Evolutionary conservation across 129 eudicot species (phyloP).

Genomic region (Heracleum sosnowskyi): DNA sequence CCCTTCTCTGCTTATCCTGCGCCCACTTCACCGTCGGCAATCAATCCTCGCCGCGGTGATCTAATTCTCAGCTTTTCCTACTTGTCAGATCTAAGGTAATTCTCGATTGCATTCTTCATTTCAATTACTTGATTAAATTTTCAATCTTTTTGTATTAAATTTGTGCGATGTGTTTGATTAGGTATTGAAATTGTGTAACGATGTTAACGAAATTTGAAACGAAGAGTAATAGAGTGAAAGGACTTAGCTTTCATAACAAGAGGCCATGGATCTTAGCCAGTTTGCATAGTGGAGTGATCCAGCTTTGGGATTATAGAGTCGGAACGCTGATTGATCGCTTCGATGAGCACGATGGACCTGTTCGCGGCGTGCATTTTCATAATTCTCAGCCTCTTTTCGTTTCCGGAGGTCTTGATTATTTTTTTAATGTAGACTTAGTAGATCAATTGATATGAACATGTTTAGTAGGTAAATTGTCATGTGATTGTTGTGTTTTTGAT

Average conservation of each 20-base stretch:
- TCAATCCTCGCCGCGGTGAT: not conserved
- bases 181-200: not conserved
- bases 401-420: conserved; percentile 50
- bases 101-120: not conserved
- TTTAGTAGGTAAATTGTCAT: not conserved
- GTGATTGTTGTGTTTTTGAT: not conserved
- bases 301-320: conserved; percentile 82
- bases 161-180: conserved; percentile 2
- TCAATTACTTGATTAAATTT: not conserved
- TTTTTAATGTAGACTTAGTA: not conserved
- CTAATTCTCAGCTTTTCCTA: not conserved
- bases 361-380: conserved; percentile 84
- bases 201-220: conserved; percentile 11
- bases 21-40: conserved; percentile 9
- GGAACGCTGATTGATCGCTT: conserved; percentile 81
- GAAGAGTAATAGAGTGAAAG: conserved; percentile 43
- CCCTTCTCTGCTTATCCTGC: not conserved
- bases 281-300: conserved; percentile 70
- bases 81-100: conserved; percentile 2
- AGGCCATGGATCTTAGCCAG: conserved; percentile 78
- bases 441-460: not conserved
- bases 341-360: conserved; percentile 84
- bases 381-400: conserved; percentile 80
- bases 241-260: conserved; percentile 60
- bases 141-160: not conserved